phyloP scores from a whole-genome alignment of 768 basidiomycete species.

The Pisolithus albus region DNA sequence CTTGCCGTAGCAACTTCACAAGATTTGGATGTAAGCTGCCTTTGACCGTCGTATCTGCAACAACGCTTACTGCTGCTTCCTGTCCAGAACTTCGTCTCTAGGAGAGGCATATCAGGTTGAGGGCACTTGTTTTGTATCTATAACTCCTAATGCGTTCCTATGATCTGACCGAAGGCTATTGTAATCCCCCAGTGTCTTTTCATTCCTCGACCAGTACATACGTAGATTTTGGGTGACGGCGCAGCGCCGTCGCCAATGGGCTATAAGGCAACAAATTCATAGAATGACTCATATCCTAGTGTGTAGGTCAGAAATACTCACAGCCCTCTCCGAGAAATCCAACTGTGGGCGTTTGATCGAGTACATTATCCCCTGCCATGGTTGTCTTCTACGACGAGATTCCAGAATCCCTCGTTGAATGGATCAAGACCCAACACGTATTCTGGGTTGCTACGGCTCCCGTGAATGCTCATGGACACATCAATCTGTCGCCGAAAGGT shows the following conservation, averaged over 20 bases:
- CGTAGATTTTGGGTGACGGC: no score
- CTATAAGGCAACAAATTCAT: no score
- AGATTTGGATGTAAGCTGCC: constrained; percentile 47
- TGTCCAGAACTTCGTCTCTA: constrained; percentile 24
- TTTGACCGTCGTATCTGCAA: not conserved
- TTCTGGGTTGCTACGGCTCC: constrained; percentile 73
- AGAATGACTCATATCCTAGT: no score
- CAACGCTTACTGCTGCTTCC: not conserved
- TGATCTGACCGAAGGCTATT: not conserved
- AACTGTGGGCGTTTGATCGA: no score
- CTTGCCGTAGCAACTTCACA: constrained; percentile 72
- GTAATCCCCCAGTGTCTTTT: not conserved
- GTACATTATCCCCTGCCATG: constrained; percentile 31
- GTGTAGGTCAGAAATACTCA: no score
- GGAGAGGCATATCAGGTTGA: constrained; percentile 17
- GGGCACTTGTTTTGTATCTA: not conserved
- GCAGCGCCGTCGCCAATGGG: no score
- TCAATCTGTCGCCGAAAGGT: constrained; percentile 69
- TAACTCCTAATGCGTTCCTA: not conserved
- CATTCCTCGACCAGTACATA: not conserved
- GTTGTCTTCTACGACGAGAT: constrained; percentile 54
- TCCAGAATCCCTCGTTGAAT: constrained; percentile 46
- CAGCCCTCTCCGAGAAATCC: no score
- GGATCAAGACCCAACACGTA: constrained; percentile 57
- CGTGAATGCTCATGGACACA: constrained; percentile 45